Evolutionary conservation across 1,284 basidiomycete genomes (phyloP).

Genomic region (Microbotryum scabiosae): DNA sequence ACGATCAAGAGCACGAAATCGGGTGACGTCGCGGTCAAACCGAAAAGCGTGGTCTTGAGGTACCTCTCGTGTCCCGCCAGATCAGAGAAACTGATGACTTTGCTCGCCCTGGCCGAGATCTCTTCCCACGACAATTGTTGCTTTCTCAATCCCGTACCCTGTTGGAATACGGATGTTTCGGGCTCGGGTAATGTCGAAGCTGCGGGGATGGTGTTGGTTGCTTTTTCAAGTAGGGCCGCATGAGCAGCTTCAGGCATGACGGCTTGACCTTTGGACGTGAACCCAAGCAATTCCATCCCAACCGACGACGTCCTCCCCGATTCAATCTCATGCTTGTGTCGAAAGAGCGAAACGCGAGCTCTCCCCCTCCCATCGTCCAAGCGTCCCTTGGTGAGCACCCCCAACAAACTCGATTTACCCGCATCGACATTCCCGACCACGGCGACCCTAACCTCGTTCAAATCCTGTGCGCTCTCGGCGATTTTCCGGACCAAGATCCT

Average conservation of each 20-base stretch:
- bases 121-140: slow-evolving; percentile 90
- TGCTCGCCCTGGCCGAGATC: slow-evolving; percentile 81
- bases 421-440: slow-evolving; percentile 77
- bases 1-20: slow-evolving; percentile 95
- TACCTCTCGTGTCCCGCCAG: slow-evolving; percentile 40
- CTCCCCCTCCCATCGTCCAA: slow-evolving; percentile 92
- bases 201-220: background rate
- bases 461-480: slow-evolving; percentile 37
- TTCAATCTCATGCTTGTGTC: slow-evolving; percentile 97
- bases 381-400: slow-evolving; percentile 56
- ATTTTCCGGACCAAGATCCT: slow-evolving; percentile 30
- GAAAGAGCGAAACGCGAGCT: slow-evolving; percentile 83
- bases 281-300: slow-evolving; percentile 65
- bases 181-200: background rate
- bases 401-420: slow-evolving; percentile 89
- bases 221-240: slow-evolving; percentile 2
- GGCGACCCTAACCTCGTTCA: slow-evolving; percentile 76
- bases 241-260: slow-evolving; percentile 21
- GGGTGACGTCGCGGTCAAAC: slow-evolving; percentile 84
- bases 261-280: slow-evolving; percentile 56
- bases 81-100: slow-evolving; percentile 55
- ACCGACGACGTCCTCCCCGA: slow-evolving; percentile 70
- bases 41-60: slow-evolving; percentile 83
- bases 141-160: slow-evolving; percentile 42
- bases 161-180: background rate